Conservation (phyloP, 2,329 filamentous ascomycete species). For the Neurospora sp. region DNA sequence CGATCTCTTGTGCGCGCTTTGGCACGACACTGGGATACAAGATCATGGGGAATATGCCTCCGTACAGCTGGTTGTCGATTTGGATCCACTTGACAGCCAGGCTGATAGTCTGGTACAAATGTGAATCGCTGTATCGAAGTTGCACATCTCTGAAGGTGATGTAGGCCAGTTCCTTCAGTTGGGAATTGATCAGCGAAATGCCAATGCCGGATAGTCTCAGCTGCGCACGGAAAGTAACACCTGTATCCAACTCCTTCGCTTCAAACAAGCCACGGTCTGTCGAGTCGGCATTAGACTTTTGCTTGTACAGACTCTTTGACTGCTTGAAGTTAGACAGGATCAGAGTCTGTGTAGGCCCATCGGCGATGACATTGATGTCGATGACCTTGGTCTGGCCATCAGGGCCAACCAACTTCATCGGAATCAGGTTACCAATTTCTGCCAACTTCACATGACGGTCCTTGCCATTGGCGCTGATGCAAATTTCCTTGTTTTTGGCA, state of each 20-base stretch:
- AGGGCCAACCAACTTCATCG: constrained; percentile 73
- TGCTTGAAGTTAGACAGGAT: constrained; percentile 90
- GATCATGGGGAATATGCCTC: constrained; percentile 94
- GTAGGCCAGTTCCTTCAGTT: constrained; percentile 86
- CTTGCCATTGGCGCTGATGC: constrained; percentile 68
- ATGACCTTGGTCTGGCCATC: constrained; percentile 74
- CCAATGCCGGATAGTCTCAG: constrained; percentile 84
- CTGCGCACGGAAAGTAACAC: constrained; percentile 81
- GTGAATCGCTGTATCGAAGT: constrained; percentile 86
- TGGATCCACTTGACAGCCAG: constrained; percentile 97
- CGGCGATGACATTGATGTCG: constrained; percentile 90
- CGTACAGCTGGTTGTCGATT: constrained; percentile 96
- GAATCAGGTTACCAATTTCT: constrained; percentile 91
- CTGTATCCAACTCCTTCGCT: constrained; percentile 83
- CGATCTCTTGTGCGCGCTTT: constrained; percentile 92
- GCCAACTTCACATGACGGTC: constrained; percentile 90
- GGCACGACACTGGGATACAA: constrained; percentile 96
- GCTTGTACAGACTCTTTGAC: constrained; percentile 80
- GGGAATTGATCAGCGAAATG: constrained; percentile 85
- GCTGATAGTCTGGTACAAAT: constrained; percentile 83
- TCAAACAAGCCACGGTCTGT: constrained; percentile 65
- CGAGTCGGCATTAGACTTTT: constrained; percentile 43
- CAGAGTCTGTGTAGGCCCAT: constrained; percentile 89
- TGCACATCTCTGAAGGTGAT: constrained; percentile 87
- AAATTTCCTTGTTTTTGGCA: constrained; percentile 89